A percentile compares a stretch with the other conserved stretches of the same genome.
Conservation (phyloP, 148 eudicot species). For the Chenopodium album region DNA sequence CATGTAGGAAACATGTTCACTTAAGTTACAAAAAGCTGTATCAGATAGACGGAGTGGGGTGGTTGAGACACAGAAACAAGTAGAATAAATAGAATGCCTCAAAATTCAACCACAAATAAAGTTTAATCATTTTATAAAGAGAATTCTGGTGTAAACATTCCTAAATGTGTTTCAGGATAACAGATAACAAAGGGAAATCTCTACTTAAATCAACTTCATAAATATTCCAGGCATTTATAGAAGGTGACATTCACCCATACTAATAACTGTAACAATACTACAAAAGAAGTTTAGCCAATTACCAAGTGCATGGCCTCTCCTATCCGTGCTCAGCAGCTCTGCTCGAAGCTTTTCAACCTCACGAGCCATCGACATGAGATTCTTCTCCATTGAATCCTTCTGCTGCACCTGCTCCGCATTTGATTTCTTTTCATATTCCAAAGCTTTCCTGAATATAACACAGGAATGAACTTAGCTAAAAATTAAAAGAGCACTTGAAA, state of each 20-base stretch:
- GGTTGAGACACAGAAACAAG: neutral
- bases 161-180: neutral
- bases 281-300: conserved; percentile 20
- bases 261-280: neutral
- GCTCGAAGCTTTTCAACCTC: conserved; percentile 81
- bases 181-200: neutral
- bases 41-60: no score
- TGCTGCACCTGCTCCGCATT: conserved; percentile 67
- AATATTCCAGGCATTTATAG: neutral
- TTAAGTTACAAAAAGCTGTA: no score
- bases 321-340: conserved; percentile 52
- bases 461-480: neutral
- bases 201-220: neutral
- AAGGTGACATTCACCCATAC: neutral
- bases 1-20: neutral
- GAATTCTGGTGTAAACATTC: neutral
- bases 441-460: conserved; percentile 57
- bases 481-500: no score
- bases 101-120: neutral
- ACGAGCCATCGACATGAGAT: conserved; percentile 71
- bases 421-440: conserved; percentile 74
- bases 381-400: conserved; percentile 75
- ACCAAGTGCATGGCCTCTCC: conserved; percentile 56
- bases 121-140: neutral
- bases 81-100: neutral